phyloP scores from a whole-genome alignment of 768 basidiomycete species.

The Leccinum barrowsii region DNA sequence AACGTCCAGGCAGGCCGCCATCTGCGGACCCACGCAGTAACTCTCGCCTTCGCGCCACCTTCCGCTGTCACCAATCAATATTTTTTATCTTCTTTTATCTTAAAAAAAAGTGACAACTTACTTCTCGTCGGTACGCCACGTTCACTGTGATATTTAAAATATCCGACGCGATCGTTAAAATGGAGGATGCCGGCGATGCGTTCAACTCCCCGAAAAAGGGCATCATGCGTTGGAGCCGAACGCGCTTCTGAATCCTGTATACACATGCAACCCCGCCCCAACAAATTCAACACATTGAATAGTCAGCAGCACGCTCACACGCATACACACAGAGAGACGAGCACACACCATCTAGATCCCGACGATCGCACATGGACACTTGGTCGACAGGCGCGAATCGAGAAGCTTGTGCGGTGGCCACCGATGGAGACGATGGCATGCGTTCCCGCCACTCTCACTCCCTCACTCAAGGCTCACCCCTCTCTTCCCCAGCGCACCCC shows the following conservation, averaged over 20 bases:
- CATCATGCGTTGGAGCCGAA: constrained; percentile 1
- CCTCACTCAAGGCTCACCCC: too few species aligned
- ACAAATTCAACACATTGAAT: too few species aligned
- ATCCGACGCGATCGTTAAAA: neutral
- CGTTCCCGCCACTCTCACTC: too few species aligned
- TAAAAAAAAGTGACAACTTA: neutral
- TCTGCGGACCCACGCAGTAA: too few species aligned
- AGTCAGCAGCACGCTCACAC: neutral
- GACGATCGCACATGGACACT: constrained; percentile 57
- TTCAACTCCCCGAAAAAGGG: neutral
- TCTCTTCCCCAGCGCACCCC: too few species aligned
- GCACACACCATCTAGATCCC: constrained; percentile 60
- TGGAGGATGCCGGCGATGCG: neutral
- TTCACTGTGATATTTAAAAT: too few species aligned
- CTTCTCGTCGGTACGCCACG: neutral
- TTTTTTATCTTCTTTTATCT: neutral
- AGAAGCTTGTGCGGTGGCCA: too few species aligned
- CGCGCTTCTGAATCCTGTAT: constrained; percentile 12
- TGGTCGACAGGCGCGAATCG: too few species aligned
- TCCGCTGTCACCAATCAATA: neutral
- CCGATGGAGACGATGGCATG: too few species aligned
- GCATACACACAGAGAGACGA: neutral
- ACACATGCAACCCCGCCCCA: neutral
- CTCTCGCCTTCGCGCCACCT: too few species aligned
- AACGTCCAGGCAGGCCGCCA: too few species aligned